phyloP scores from a whole-genome alignment of 108 stramenopile species.

The Pseudonitzschia delicatissima region DNA sequence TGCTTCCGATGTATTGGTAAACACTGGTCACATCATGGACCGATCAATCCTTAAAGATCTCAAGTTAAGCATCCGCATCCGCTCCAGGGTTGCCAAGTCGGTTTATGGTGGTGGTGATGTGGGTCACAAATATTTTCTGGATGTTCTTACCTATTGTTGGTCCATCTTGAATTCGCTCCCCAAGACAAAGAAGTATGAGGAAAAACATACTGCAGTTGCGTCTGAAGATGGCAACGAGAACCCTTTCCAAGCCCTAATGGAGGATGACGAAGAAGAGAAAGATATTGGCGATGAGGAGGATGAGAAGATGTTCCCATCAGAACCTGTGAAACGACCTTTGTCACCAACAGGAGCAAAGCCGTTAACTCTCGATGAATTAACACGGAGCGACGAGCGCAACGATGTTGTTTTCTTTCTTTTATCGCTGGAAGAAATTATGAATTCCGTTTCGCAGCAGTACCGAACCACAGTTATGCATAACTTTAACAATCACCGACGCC shows the following conservation, averaged over 20 bases:
- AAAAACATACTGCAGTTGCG: neutral
- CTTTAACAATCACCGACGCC: neutral
- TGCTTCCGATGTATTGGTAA: slow-evolving; percentile 39
- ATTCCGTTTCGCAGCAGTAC: slow-evolving; percentile 20
- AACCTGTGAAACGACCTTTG: slow-evolving; percentile 23
- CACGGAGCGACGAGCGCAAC: slow-evolving; percentile 36
- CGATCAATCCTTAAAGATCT: slow-evolving; percentile 35
- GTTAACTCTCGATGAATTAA: slow-evolving; percentile 33
- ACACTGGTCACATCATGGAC: slow-evolving; percentile 14
- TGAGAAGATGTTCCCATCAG: slow-evolving; percentile 19
- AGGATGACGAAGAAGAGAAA: slow-evolving; percentile 19
- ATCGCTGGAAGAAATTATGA: slow-evolving; percentile 35
- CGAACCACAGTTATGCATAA: neutral
- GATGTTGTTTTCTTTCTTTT: slow-evolving; percentile 42
- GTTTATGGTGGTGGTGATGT: slow-evolving; percentile 39
- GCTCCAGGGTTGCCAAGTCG: slow-evolving; percentile 30
- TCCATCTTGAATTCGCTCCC: slow-evolving; percentile 14
- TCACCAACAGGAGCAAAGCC: slow-evolving; percentile 1
- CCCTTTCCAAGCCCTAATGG: neutral
- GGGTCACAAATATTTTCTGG: slow-evolving; percentile 40
- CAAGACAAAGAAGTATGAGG: slow-evolving; percentile 9
- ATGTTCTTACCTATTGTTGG: slow-evolving; percentile 44
- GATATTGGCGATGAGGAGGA: slow-evolving; percentile 33
- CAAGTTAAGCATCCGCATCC: slow-evolving; percentile 32
- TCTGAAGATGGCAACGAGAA: neutral